Evolutionary conservation across 495 filamentous ascomycete species (phyloP).

Genomic region (Podospora comata): DNA sequence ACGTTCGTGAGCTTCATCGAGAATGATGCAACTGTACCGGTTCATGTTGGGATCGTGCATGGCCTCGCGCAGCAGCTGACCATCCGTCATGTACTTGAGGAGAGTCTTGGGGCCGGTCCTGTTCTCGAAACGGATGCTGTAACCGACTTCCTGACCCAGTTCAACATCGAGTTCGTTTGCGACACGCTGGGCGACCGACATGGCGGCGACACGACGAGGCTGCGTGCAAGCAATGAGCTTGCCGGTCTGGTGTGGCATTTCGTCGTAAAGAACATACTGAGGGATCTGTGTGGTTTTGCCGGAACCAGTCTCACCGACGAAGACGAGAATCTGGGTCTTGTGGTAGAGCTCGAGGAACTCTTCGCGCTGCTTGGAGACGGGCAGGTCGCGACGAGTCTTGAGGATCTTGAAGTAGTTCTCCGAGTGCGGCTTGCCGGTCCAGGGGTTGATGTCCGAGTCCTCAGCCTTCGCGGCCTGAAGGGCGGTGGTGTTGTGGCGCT

Average conservation of each 20-base stretch:
- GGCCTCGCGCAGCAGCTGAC: constrained; percentile 96
- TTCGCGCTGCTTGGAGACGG: constrained; percentile 85
- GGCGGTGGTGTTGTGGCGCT: constrained; percentile 79
- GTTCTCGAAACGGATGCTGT: constrained; percentile 98
- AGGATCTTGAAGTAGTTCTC: constrained; percentile 85
- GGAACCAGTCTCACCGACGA: constrained; percentile 98
- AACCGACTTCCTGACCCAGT: constrained; percentile 94
- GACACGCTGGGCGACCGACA: constrained; percentile 98
- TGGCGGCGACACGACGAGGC: constrained; percentile 94
- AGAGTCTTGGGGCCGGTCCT: constrained; percentile 86
- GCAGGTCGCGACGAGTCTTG: constrained; percentile 75
- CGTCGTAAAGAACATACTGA: constrained; percentile 96
- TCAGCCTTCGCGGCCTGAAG: constrained; percentile 69
- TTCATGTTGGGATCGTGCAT: constrained; percentile 93
- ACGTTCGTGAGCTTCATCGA: constrained; percentile 96
- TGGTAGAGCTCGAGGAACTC: constrained; percentile 94
- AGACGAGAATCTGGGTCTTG: constrained; percentile 89
- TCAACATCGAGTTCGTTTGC: constrained; percentile 93
- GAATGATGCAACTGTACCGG: constrained; percentile 95
- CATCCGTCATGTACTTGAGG: constrained; percentile 99
- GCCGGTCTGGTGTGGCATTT: constrained; percentile 75
- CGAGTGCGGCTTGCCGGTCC: constrained; percentile 72
- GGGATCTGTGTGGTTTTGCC: constrained; percentile 99
- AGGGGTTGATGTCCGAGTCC: constrained; percentile 79
- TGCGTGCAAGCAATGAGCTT: constrained; percentile 98